A percentile compares a stretch with the other conserved stretches of the same genome.
phyloP scores from a whole-genome alignment of 345 rosid genomes.

The Litchi chinensis region DNA sequence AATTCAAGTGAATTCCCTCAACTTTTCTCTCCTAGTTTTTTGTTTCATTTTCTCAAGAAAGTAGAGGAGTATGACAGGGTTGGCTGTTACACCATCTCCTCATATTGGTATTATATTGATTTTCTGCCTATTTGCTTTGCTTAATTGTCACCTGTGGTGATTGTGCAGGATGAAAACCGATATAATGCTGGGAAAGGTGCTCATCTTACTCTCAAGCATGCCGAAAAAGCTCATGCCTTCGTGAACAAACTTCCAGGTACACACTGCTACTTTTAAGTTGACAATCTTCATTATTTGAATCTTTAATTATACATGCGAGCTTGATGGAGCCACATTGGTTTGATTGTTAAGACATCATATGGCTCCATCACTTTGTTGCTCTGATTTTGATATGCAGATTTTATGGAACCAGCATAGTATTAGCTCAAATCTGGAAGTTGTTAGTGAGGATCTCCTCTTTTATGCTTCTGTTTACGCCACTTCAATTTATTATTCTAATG shows the following conservation, averaged over 20 bases:
- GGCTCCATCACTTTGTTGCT: not conserved
- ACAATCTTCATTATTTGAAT: not conserved
- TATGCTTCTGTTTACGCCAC: not conserved
- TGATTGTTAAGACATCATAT: not conserved
- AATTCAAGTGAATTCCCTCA: too few species aligned
- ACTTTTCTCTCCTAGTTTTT: too few species aligned
- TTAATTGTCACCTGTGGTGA: constrained; percentile 24
- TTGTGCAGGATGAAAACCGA: constrained; percentile 82
- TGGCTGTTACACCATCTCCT: constrained; percentile 23
- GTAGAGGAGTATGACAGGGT: constrained; percentile 93
- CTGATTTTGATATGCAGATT: constrained; percentile 5
- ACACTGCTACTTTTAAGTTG: not conserved
- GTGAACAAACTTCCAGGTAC: constrained; percentile 93
- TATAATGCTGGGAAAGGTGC: constrained; percentile 98
- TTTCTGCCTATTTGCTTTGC: not conserved
- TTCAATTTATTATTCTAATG: not conserved
- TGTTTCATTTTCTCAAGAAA: too few species aligned
- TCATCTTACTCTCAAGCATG: constrained; percentile 94
- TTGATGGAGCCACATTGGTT: not conserved
- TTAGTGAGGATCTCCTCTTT: not conserved
- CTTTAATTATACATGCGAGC: not conserved
- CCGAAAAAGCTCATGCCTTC: constrained; percentile 94
- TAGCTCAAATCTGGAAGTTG: not conserved
- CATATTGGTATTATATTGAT: not conserved
- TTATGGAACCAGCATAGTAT: not conserved